Base-by-base conservation (phyloP, 176 grass and related monocot species). In the Echinochloa phyllopogon region DNA sequence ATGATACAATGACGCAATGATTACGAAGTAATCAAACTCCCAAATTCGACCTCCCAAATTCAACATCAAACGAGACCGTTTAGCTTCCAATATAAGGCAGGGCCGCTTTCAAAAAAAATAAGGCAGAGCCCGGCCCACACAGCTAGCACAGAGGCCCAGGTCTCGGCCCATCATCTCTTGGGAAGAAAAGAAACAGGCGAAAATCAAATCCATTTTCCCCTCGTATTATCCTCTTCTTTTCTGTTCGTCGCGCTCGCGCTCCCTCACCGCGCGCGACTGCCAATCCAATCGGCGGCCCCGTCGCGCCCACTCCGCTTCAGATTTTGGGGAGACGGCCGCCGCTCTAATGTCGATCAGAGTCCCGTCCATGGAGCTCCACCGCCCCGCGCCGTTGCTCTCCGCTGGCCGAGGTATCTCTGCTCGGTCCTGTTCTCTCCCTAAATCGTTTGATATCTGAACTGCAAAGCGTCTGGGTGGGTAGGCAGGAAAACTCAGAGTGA, bases 281-380 rank as follows among this genome's bases (percentile, higher is more conserved):
- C 51, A 72, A 42, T 71, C 39, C 20, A 27, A 49, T 21, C 40
- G 50, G 45, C 10, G 71, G 20, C 55, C 40, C 59, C 56, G 29
- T 23, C 58, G 2, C 41, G 2, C 41, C n/a, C 75, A 0, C 50
- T 39, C 18, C 36, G 23, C 56, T 36, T 11, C 45, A 29, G 40
- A 48, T 68, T 55, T 18, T 23, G n/a, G 24, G n/a, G 77, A 61
- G 52, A 17, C 12, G 21, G 3, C 42, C 12, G 42, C 12, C 15
- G n/a, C 65, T 86, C 82, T 10, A 53, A 93, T 91, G 94, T 88
- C 72, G 80, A 65, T 80, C 33, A 79, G 73, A 40, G 86, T 62
- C 73, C 66, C 60, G 1, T 80, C 87, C 11, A 87, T 90, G 89
- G 89, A 80, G 69, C 68, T 88, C 47, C 79, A 90, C 83, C 79